These are phyloP conservation scores for Vaccinium myrtillus DNA, from an alignment of 148 eudicot genomes.

Conservation along the genomic window DNA sequence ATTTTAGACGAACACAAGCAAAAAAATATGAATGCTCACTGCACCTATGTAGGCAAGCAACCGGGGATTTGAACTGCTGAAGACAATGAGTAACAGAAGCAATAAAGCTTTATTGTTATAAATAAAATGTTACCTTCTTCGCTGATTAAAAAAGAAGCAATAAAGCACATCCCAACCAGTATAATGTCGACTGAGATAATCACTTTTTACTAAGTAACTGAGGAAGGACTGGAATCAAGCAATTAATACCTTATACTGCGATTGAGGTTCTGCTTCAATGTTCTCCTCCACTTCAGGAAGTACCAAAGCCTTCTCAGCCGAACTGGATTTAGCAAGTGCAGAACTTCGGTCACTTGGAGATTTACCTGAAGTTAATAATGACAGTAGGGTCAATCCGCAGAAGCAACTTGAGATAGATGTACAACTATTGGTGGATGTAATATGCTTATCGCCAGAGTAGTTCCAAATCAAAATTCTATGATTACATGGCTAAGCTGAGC, in stretches of 20 bases:
- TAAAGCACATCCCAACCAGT: not conserved
- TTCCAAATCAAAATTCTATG: constrained; percentile 2
- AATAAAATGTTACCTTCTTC: no score
- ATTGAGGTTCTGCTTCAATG: constrained; percentile 29
- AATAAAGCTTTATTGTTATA: not conserved
- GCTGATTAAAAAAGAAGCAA: not conserved
- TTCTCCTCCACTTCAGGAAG: constrained; percentile 33
- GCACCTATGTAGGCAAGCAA: not conserved
- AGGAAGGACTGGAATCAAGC: not conserved
- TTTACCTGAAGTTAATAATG: constrained; percentile 21
- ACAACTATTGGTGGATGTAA: not conserved
- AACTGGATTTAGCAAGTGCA: constrained; percentile 15
- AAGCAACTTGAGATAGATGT: not conserved
- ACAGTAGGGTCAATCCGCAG: not conserved
- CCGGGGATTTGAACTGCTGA: not conserved
- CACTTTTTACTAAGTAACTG: not conserved
- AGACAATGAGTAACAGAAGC: not conserved
- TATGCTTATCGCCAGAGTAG: not conserved
- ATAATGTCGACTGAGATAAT: no score
- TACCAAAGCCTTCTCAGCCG: constrained; percentile 20
- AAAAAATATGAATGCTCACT: not conserved
- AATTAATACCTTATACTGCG: constrained; percentile 42
- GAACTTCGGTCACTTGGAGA: constrained; percentile 12
- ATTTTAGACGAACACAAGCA: constrained; percentile 1
- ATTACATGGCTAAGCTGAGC: constrained; percentile 5